A percentile compares a stretch with the other conserved stretches of the same genome.
phyloP scores from a whole-genome alignment of 495 filamentous ascomycete genomes.

The Trichoderma reesei region DNA sequence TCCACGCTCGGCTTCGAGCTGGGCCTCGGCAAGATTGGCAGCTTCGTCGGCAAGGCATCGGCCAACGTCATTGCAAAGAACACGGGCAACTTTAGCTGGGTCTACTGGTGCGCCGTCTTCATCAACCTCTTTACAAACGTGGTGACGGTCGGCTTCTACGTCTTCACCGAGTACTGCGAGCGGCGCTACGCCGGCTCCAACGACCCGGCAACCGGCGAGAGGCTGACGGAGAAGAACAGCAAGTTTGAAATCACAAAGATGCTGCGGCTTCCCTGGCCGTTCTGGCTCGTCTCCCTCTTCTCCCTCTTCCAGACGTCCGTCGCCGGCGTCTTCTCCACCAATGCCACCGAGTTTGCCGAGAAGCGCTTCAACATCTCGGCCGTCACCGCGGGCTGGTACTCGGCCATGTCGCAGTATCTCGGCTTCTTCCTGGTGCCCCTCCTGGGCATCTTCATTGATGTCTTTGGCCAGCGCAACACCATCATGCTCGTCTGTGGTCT shows the following conservation, averaged over 20 bases:
- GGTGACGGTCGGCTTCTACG: conserved; percentile 30
- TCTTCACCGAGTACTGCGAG: conserved; percentile 32
- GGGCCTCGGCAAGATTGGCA: conserved; percentile 27
- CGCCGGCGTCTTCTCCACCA: conserved; percentile 31
- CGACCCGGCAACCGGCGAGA: conserved; percentile 32
- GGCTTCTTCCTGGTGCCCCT: conserved; percentile 38
- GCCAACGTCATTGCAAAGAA: conserved; percentile 32
- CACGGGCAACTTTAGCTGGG: conserved; percentile 37
- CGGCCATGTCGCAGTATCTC: conserved; percentile 32
- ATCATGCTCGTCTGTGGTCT: conserved; percentile 32
- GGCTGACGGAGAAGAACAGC: conserved; percentile 35
- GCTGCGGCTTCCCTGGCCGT: conserved; percentile 35
- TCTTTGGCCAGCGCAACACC: conserved; percentile 32
- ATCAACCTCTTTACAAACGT: conserved; percentile 40
- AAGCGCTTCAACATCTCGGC: conserved; percentile 31
- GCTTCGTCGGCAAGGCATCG: conserved; percentile 29
- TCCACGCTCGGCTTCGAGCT: conserved; percentile 25
- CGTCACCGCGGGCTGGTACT: conserved; percentile 38
- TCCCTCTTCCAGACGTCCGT: conserved; percentile 37
- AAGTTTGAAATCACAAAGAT: conserved; percentile 35
- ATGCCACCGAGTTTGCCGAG: conserved; percentile 37
- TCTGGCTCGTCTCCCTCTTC: conserved; percentile 32
- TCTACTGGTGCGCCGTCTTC: conserved; percentile 37
- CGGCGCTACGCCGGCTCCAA: conserved; percentile 22
- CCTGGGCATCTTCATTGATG: conserved; percentile 35